A percentile compares a stretch with the other conserved stretches of the same genome.
Evolutionary conservation across 768 basidiomycete species (phyloP).

Genomic region (Tricholoma saponaceum): DNA sequence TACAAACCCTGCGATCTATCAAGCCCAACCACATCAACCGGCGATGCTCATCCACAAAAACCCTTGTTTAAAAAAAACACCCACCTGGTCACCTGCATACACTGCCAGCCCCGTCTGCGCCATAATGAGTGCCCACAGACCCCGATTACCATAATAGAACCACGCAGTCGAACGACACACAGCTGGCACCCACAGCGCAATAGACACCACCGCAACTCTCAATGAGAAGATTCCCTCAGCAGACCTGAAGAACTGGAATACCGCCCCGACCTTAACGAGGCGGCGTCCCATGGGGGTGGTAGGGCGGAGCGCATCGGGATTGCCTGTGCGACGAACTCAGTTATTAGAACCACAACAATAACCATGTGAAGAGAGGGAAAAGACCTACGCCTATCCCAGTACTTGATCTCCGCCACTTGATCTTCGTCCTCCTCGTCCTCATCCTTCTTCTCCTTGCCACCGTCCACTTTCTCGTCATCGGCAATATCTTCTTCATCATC

Average conservation of each 20-base stretch:
- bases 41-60: no score
- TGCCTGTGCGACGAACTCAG: slow-evolving; percentile 9
- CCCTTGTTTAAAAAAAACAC: no score
- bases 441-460: not conserved
- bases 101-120: slow-evolving; percentile 37
- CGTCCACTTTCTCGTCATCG: slow-evolving; percentile 4
- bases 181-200: slow-evolving; percentile 39
- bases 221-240: slow-evolving; percentile 39
- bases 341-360: not conserved
- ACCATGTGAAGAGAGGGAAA: not conserved
- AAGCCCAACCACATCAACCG: not conserved
- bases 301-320: slow-evolving; percentile 42
- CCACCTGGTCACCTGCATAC: slow-evolving; percentile 41
- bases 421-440: slow-evolving; percentile 12
- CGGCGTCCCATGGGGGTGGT: slow-evolving; percentile 29
- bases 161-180: slow-evolving; percentile 33
- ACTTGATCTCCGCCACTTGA: slow-evolving; percentile 1
- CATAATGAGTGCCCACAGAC: slow-evolving; percentile 44
- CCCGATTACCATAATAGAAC: slow-evolving; percentile 40
- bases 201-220: slow-evolving; percentile 33
- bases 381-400: slow-evolving; percentile 6
- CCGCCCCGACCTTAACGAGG: slow-evolving; percentile 25
- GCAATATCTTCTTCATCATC: slow-evolving; percentile 15
- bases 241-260: slow-evolving; percentile 36
- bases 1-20: slow-evolving; percentile 30